Evolutionary conservation across 257 asterid genomes (phyloP), one percentile per base, ranked within the genome.

Genomic region (Paulownia fortunei): DNA sequence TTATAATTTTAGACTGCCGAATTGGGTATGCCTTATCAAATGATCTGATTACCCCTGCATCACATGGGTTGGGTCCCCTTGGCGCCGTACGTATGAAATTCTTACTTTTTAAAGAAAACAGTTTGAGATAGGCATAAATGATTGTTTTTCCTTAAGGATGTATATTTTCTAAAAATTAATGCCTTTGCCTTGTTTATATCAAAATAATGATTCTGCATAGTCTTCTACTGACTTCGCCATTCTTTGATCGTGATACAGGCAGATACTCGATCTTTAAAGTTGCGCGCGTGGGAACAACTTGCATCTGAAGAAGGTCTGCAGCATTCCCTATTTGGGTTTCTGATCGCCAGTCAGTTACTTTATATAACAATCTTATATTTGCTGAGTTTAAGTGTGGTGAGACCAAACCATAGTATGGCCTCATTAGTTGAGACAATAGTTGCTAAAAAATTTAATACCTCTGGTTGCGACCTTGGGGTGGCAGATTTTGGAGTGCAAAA

Each of bases 251-350:
- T 72, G 47, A 30, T 82, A 76, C 94, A 93, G 97, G 96, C 92
- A 34, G 97, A 92, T 82, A 86, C 96, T 62, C 88, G 89, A 75
- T 78, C 88, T 72, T 70, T 96, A 75, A 96, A 85, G 88, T 84
- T 90, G 90, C 84, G 84, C 77, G 95, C 97, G 26, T 96, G 97
- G 99, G 87, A 83, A 74, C 94, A 93, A 83, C 96, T 96, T 81
- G 97, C 99, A 23, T 79, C 84, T 39, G 97, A 93, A 88, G 97
- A 93, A 89, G 99, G 99, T 96, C 69, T 49, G 69, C 26, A 49
- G 16, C 80, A 71, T 72, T 23, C 46, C 26, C 39, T 24, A 18
- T 63, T 61, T 58, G 13, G 52, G 42, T 39, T 12, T 39, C 84
- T 71, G 49, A 24, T 51, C 21, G 9, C 16, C 46, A 32, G 42